Percentiles rank a stretch among this genome's conserved stretches.
phyloP scores from a whole-genome alignment of 257 asterid species.

The Solanum virginianum region DNA sequence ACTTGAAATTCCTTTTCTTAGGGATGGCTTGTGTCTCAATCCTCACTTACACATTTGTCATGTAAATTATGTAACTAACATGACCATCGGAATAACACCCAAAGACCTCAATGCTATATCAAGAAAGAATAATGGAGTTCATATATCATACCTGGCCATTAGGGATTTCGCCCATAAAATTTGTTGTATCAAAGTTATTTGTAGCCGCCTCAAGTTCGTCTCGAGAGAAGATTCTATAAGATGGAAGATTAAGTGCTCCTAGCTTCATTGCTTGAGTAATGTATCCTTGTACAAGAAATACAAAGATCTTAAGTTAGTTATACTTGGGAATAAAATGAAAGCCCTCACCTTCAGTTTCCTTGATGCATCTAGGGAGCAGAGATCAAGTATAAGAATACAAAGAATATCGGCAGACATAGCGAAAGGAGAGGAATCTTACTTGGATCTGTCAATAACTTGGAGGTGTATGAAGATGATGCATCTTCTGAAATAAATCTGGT shows the following conservation, averaged over 20 bases:
- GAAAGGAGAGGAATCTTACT: slow-evolving; percentile 30
- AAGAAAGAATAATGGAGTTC: not conserved
- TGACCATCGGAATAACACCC: not conserved
- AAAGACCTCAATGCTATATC: not conserved
- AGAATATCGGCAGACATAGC: too few relatives aligned
- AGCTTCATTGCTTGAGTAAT: slow-evolving; percentile 71
- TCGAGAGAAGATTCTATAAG: slow-evolving; percentile 52
- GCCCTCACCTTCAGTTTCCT: not conserved
- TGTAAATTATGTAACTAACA: not conserved
- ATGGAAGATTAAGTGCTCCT: slow-evolving; percentile 63
- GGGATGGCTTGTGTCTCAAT: not conserved
- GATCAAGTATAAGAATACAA: not conserved
- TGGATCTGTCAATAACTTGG: slow-evolving; percentile 68
- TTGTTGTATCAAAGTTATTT: slow-evolving; percentile 47
- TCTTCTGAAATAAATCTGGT: slow-evolving; percentile 31
- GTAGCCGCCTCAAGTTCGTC: slow-evolving; percentile 84
- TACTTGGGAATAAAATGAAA: not conserved
- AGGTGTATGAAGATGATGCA: slow-evolving; percentile 44
- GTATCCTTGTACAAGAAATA: slow-evolving; percentile 31
- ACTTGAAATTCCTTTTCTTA: not conserved
- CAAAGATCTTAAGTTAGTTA: not conserved
- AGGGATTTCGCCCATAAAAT: slow-evolving; percentile 54
- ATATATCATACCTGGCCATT: slow-evolving; percentile 49
- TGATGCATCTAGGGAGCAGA: not conserved
- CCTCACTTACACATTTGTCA: not conserved